Evolutionary conservation across 805 yeast genomes (phyloP), one percentile per base, ranked within the genome.

Genomic region (Lachancea thermotolerans): DNA sequence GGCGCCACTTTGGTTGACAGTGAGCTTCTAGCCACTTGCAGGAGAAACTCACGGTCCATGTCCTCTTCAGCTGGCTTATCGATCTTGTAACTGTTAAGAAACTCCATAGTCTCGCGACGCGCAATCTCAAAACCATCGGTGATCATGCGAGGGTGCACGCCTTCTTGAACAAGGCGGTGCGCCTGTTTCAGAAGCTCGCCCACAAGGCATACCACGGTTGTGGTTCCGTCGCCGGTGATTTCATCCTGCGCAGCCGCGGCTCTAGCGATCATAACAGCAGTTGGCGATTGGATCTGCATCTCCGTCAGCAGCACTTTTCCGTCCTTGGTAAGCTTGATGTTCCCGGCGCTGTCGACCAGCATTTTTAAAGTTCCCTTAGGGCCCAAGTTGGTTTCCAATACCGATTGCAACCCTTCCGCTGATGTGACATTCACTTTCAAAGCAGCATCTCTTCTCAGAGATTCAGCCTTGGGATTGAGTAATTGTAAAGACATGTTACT

Each of bases 201-300:
- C 36, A 93, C 99, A 45, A 90, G 75, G 51, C 95, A 73, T 37
- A 90, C 91, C 44, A 93, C 99, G 1, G 96, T 85, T 5, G 98
- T 91, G 45, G 99, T 93, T 52, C 99, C 99, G 67, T 93, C 99
- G 41, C 99, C 99, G n/a, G 98, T 86, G 62, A 93, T 88, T 67
- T 93, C 99, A 66, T 93, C 99, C 68, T 93, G 99, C 0, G 99
- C 97, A 38, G 96, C 81, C 41, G 99, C 99, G 11, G 98, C 99
- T 53, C 98, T 77, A 2, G 99, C 95, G 68, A 85, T 85, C 85
- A 85, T 79, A 31, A 85, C 85, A 0, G 95, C 95, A 3, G 95
- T 85, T 10, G 95, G 95, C 51, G 85, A 81, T 64, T 85, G 93
- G 67, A 91, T 91, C 69, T 93, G 99, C 99, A 93, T 93, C 63